Base-by-base conservation (phyloP, 2,329 filamentous ascomycete species). In the Cordyceps sp. region DNA sequence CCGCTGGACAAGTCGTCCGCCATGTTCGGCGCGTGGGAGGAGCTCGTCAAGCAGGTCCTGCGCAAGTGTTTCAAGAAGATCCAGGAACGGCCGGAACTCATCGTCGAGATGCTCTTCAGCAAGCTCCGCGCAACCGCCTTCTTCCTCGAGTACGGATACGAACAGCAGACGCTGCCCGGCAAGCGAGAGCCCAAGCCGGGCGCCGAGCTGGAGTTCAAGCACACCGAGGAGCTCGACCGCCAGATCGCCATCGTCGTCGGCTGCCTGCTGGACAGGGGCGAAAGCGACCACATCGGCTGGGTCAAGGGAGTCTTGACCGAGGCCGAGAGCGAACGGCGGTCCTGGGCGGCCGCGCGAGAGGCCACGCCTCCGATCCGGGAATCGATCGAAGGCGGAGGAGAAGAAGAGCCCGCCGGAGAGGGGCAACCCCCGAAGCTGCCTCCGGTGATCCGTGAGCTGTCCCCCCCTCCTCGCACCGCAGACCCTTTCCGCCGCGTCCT, bases 81-180 rank as follows among this genome's bases (percentile, higher is more conserved):
- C 2, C 71, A 90, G 38, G 75, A 93, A 42, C 71, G 85, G 27
- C 85, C 85, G 1, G 82, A 88, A 39, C 62, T 94, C 26, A 68
- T 93, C 31, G 78, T 92, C 1, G 90, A 98, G 55, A 73, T 98
- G 66, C 64, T 98, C 12, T 98, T 98, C 54, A 93, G 82, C 52
- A 98, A 98, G 54, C 79, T 85, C 35, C 77, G 75, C 32, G 69
- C 71, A 29, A 93, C 83, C 0, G 69, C 84, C 1, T 83, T 81
- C 54, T 96, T 84, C 49, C 66, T 98, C 5, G 86, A 96, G 48
- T 85, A 86, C 46, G 90, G 90, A 0, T 79, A 83, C 43, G 85
- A 94, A 45, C 82, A 77, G 47, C 83, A 80, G 49, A 84, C 88
- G 41, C 71, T 77, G 0, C 50, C 76, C 17, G 66, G 68, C 15